Evolutionary conservation across 148 eudicot species (phyloP).

Genomic region (Rhododendron ferrugineum): DNA sequence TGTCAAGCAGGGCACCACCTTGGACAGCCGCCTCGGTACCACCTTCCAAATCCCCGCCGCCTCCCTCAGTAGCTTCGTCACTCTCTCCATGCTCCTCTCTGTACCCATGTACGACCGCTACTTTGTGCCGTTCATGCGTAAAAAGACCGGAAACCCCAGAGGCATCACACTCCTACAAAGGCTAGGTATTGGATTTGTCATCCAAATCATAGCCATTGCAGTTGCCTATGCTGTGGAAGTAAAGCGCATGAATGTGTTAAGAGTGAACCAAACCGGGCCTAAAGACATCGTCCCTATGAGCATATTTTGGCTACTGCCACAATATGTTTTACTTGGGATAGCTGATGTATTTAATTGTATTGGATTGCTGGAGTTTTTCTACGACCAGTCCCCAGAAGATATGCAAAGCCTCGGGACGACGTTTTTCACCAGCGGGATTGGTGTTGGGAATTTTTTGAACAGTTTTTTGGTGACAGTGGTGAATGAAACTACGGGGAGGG

Average conservation of each 20-base stretch:
- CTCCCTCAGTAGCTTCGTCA: constrained; percentile 72
- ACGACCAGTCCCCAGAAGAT: constrained; percentile 87
- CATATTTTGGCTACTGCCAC: constrained; percentile 71
- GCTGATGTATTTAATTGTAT: constrained; percentile 81
- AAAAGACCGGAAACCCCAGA: constrained; percentile 56
- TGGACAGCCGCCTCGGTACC: constrained; percentile 48
- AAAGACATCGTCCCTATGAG: constrained; percentile 56
- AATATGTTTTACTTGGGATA: constrained; percentile 68
- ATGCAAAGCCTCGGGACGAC: constrained; percentile 92
- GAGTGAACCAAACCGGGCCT: constrained; percentile 24
- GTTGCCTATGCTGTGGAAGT: constrained; percentile 58
- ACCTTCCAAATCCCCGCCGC: constrained; percentile 72
- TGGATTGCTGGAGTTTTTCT: constrained; percentile 80
- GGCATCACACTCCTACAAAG: constrained; percentile 77
- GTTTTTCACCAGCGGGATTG: constrained; percentile 73
- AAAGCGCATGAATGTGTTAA: constrained; percentile 50
- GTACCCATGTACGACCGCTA: constrained; percentile 75
- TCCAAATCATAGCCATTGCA: constrained; percentile 66
- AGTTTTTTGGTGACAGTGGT: constrained; percentile 77
- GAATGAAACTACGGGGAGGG: constrained; percentile 43
- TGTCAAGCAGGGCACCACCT: constrained; percentile 82
- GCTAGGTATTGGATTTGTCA: constrained; percentile 61
- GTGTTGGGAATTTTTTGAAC: constrained; percentile 76
- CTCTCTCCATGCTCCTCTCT: constrained; percentile 60
- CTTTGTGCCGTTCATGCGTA: constrained; percentile 65